Evolutionary conservation across 768 basidiomycete genomes (phyloP).

Genomic region (Mycena metata): DNA sequence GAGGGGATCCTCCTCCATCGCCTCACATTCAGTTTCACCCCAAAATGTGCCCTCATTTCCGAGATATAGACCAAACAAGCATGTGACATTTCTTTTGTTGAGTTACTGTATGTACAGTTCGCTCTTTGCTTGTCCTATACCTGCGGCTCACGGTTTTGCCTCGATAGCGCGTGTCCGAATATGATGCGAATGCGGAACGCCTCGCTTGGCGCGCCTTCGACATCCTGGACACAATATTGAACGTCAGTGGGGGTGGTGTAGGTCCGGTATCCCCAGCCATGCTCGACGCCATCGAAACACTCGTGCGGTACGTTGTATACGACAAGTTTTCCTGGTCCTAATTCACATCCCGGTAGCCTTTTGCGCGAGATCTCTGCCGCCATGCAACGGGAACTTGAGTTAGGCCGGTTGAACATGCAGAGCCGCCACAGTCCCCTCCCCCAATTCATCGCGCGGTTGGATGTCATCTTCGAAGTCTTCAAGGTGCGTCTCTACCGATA

Average conservation of each 20-base stretch:
- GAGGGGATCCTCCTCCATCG: too few relatives aligned
- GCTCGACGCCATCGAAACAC: constrained; percentile 9
- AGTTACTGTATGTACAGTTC: too few relatives aligned
- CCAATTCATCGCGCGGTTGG: constrained; percentile 1
- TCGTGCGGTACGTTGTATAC: constrained; percentile 7
- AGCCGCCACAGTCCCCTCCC: constrained; percentile 5
- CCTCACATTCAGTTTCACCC: too few relatives aligned
- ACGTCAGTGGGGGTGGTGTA: too few relatives aligned
- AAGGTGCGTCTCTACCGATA: constrained; percentile 10
- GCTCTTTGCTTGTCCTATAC: neutral
- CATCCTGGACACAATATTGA: too few relatives aligned
- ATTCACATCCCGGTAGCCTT: constrained; percentile 13
- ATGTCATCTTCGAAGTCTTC: constrained; percentile 6
- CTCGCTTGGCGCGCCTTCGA: constrained; percentile 12
- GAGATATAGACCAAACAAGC: too few relatives aligned
- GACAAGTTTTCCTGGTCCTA: neutral
- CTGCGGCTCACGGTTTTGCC: constrained; percentile 1
- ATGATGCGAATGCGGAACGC: constrained; percentile 3
- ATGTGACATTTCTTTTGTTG: too few relatives aligned
- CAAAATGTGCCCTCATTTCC: too few relatives aligned
- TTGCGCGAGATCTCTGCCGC: constrained; percentile 18
- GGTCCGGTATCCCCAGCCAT: too few relatives aligned
- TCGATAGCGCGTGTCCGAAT: constrained; percentile 9
- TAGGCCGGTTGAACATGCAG: constrained; percentile 1
- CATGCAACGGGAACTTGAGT: constrained; percentile 13